phyloP scores from a whole-genome alignment of 164 flowering plant species.

The Nymphaea colorata region DNA sequence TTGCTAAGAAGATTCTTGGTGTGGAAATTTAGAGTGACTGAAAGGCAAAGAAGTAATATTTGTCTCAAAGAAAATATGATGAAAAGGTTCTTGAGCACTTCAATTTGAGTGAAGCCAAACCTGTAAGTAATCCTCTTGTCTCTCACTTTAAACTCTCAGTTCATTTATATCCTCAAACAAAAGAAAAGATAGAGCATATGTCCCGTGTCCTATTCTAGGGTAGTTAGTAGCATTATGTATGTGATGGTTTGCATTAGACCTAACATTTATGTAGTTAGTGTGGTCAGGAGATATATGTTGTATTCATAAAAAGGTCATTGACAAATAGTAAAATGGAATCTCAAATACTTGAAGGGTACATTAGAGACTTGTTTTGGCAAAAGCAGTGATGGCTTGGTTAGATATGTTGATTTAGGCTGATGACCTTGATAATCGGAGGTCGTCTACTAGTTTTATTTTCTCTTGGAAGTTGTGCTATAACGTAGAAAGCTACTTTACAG shows the following conservation, averaged over 20 bases:
- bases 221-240: slow-evolving; percentile 5
- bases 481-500: too few species aligned
- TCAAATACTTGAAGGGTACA: neutral
- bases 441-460: too few species aligned
- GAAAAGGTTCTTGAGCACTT: slow-evolving; percentile 1
- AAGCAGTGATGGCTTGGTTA: too few species aligned
- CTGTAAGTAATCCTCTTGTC: neutral
- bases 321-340: slow-evolving; percentile 1
- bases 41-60: neutral
- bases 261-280: slow-evolving; percentile 3
- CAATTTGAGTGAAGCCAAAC: slow-evolving; percentile 1
- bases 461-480: too few species aligned
- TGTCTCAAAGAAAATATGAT: neutral
- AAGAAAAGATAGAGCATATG: slow-evolving; percentile 1
- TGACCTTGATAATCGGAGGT: too few species aligned
- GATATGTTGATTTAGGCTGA: too few species aligned
- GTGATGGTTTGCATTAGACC: neutral
- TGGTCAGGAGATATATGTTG: slow-evolving; percentile 2
- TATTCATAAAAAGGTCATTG: slow-evolving; percentile 1
- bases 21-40: neutral
- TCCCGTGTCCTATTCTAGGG: slow-evolving; percentile 4
- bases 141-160: slow-evolving; percentile 1
- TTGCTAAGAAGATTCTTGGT: neutral
- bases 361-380: neutral
- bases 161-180: neutral